Percentiles rank a stretch among this genome's conserved stretches.
phyloP scores from a whole-genome alignment of 768 basidiomycete genomes.

The Myochromella boudieri region DNA sequence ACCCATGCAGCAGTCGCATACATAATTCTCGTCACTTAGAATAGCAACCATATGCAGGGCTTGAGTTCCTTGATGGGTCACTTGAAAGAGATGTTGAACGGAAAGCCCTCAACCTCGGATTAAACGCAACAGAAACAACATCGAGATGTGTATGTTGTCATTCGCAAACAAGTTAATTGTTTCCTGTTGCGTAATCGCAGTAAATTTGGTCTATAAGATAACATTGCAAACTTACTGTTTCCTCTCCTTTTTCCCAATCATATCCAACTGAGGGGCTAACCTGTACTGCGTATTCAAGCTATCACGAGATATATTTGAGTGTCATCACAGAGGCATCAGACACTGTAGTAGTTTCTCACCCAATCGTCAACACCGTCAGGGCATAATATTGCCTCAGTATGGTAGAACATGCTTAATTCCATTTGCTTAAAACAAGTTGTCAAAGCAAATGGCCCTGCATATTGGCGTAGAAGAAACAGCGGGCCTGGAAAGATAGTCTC shows the following conservation, averaged over 20 bases:
- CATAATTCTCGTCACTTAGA: constrained; percentile 22
- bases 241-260: constrained; percentile 20
- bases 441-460: constrained; percentile 30
- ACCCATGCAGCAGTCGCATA: constrained; percentile 36
- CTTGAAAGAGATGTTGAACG: constrained; percentile 21
- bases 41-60: constrained; percentile 26
- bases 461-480: constrained; percentile 20
- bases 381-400: constrained; percentile 18
- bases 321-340: not conserved
- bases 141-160: constrained; percentile 27
- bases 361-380: constrained; percentile 26
- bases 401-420: constrained; percentile 28
- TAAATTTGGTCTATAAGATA: too few species aligned
- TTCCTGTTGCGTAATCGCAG: too few species aligned
- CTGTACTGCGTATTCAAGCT: constrained; percentile 8
- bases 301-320: not conserved
- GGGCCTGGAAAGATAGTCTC: constrained; percentile 27
- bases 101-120: constrained; percentile 19
- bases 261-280: constrained; percentile 15
- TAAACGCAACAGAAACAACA: constrained; percentile 25
- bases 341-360: constrained; percentile 21
- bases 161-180: constrained; percentile 28
- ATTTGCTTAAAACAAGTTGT: constrained; percentile 30
- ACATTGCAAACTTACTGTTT: constrained; percentile 6
- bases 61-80: constrained; percentile 19